phyloP scores from a whole-genome alignment of 2,329 filamentous ascomycete species.

The Dichotomopilus funicola region DNA sequence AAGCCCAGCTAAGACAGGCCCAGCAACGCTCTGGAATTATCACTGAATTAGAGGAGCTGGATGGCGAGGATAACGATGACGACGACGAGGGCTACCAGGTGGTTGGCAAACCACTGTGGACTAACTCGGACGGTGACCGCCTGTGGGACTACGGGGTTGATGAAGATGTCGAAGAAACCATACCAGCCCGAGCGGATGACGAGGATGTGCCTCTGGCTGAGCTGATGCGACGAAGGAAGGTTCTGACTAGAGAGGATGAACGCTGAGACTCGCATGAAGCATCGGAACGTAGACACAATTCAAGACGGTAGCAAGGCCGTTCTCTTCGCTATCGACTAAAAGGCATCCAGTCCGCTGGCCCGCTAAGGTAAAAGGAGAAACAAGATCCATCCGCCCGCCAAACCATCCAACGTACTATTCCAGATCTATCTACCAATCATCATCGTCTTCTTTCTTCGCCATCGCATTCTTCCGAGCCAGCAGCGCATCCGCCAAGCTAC shows the following conservation, averaged over 20 bases:
- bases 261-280: neutral
- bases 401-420: neutral
- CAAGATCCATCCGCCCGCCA: neutral
- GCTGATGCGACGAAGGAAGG: slow-evolving; percentile 49
- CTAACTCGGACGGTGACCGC: slow-evolving; percentile 67
- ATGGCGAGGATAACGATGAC: slow-evolving; percentile 28
- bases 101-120: slow-evolving; percentile 57
- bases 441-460: slow-evolving; percentile 63
- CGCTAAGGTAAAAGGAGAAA: neutral
- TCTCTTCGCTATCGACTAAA: neutral
- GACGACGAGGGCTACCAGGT: slow-evolving; percentile 25
- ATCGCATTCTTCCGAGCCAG: slow-evolving; percentile 70
- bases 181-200: slow-evolving; percentile 30
- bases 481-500: slow-evolving; percentile 72
- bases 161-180: slow-evolving; percentile 55
- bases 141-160: slow-evolving; percentile 75
- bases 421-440: slow-evolving; percentile 52
- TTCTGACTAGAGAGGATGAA: slow-evolving; percentile 18
- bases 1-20: slow-evolving; percentile 23
- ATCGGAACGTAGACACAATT: neutral
- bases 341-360: neutral
- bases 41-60: slow-evolving; percentile 46
- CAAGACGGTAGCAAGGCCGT: neutral
- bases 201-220: slow-evolving; percentile 65
- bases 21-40: slow-evolving; percentile 34